Evolutionary conservation across 1,284 basidiomycete genomes (phyloP).

Genomic region (Neolentinus lepideus): DNA sequence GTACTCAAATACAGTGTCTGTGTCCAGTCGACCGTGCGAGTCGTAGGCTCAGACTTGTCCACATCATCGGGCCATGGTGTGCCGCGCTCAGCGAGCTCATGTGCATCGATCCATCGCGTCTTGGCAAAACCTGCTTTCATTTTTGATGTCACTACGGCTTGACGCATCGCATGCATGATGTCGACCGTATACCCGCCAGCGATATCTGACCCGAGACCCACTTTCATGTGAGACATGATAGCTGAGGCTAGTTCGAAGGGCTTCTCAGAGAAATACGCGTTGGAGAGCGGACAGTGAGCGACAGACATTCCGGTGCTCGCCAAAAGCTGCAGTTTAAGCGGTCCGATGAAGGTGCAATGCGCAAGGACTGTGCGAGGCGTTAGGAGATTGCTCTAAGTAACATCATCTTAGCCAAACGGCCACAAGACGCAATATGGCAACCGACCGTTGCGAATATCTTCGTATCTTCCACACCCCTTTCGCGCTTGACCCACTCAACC

Average conservation of each 20-base stretch:
- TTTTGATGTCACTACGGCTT: conserved; percentile 63
- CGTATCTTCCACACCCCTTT: conserved; percentile 23
- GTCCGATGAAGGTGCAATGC: conserved; percentile 26
- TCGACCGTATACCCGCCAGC: conserved; percentile 42
- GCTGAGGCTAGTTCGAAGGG: not conserved
- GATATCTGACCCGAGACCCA: conserved; percentile 32
- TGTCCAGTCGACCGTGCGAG: conserved; percentile 56
- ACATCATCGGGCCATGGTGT: not conserved
- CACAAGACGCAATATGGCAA: not conserved
- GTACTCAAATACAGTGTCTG: conserved; percentile 78
- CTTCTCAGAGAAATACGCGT: conserved; percentile 11
- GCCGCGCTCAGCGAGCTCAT: not conserved
- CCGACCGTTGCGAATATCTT: conserved; percentile 27
- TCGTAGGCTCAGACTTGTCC: not conserved
- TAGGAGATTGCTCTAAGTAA: not conserved
- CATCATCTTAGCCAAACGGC: not conserved
- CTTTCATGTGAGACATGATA: conserved; percentile 15
- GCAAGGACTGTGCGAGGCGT: conserved; percentile 23
- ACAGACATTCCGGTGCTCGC: conserved; percentile 14
- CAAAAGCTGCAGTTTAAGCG: conserved; percentile 7
- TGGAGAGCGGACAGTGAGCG: conserved; percentile 34
- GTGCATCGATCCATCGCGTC: conserved; percentile 13
- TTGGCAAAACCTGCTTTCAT: conserved; percentile 56
- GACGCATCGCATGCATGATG: conserved; percentile 73
- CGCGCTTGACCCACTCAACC: conserved; percentile 26